Conservation (phyloP, 441 rosid genomes). For the Euphorbia celastroides region DNA sequence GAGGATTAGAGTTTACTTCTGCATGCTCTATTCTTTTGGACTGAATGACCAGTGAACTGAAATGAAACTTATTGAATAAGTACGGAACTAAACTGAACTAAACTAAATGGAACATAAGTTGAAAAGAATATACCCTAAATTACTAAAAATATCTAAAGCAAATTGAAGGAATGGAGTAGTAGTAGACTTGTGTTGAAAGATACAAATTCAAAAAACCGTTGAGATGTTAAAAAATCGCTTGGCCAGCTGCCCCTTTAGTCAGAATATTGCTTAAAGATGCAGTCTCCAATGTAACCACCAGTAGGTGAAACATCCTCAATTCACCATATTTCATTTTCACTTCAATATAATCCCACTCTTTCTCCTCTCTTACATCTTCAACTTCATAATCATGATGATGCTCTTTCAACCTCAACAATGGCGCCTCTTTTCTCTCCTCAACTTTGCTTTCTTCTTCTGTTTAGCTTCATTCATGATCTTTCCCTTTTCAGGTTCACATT, state of each 20-base stretch:
- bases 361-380: constrained; percentile 14
- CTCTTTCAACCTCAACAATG: no score
- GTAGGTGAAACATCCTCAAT: constrained; percentile 47
- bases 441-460: constrained; percentile 24
- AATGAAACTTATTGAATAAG: no score
- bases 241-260: neutral
- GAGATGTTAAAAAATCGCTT: constrained; percentile 19
- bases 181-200: neutral
- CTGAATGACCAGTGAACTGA: no score
- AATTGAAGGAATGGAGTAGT: no score
- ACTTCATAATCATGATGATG: no score
- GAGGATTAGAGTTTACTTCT: no score
- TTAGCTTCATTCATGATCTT: constrained; percentile 28
- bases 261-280: constrained; percentile 41
- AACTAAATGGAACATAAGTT: no score
- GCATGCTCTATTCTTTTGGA: no score
- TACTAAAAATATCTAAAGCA: neutral
- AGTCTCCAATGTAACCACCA: constrained; percentile 33
- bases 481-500: constrained; percentile 38
- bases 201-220: constrained; percentile 15
- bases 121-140: no score
- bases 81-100: no score
- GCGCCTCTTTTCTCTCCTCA: constrained; percentile 24
- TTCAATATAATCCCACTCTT: constrained; percentile 3
- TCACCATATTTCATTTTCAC: constrained; percentile 12